A percentile compares a stretch with the other conserved stretches of the same genome.
These are phyloP conservation scores for Penicillium chermesinum DNA, from an alignment of 495 filamentous ascomycete species.

Conservation along the genomic window DNA sequence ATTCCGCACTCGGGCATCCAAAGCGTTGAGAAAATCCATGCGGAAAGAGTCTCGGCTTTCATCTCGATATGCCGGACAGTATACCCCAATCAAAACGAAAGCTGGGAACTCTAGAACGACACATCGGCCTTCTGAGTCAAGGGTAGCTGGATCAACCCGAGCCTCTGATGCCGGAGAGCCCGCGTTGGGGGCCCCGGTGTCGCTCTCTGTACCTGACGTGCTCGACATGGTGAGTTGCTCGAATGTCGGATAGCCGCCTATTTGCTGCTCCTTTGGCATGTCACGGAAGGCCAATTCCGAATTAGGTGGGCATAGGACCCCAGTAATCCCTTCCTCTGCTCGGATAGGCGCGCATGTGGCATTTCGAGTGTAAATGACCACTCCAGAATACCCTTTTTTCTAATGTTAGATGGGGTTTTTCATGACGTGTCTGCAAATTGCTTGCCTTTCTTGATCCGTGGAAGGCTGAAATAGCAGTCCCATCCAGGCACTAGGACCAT, in stretches of 20 bases:
- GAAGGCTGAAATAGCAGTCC: conserved; percentile 95
- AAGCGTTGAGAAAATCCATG: conserved; percentile 67
- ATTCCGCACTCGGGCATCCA: conserved; percentile 81
- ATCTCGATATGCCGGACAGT: conserved; percentile 83
- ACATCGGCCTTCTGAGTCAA: conserved; percentile 90
- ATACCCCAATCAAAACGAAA: conserved; percentile 87
- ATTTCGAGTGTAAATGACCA: conserved; percentile 92
- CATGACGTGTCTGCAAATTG: conserved; percentile 1
- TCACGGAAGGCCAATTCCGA: conserved; percentile 70
- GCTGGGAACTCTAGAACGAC: conserved; percentile 93
- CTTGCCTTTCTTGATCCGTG: conserved; percentile 81
- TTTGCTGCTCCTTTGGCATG: conserved; percentile 70
- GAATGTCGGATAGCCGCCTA: conserved; percentile 81
- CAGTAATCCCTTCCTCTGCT: conserved; percentile 90
- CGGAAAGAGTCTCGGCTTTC: conserved; percentile 81
- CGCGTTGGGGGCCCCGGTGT: conserved; percentile 6
- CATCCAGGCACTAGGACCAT: conserved; percentile 95
- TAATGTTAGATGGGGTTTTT: neutral
- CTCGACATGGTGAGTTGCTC: conserved; percentile 53
- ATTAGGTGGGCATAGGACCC: conserved; percentile 71
- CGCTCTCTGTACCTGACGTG: neutral
- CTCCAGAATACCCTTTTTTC: conserved; percentile 81
- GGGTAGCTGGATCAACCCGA: conserved; percentile 58
- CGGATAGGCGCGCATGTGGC: conserved; percentile 80
- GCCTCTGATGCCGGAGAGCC: neutral